These are phyloP conservation scores for Cryptococcus deneoformans DNA, from an alignment of 1,284 basidiomycete species.

Conservation along the genomic window DNA sequence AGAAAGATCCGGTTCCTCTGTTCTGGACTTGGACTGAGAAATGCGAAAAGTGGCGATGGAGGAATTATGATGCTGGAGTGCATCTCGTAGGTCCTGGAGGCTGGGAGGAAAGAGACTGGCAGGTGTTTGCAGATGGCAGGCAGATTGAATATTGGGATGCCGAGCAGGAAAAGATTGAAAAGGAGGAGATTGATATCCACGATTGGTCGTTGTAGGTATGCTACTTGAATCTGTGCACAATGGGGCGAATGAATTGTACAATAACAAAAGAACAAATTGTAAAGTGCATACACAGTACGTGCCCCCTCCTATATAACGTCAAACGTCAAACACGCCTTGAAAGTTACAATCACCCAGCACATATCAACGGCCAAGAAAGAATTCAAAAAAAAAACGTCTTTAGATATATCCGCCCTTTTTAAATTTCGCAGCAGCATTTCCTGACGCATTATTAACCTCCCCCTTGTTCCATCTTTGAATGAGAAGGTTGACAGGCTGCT, in stretches of 20 bases:
- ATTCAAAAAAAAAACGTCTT: not conserved
- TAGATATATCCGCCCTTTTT: conserved; percentile 17
- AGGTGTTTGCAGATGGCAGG: conserved; percentile 36
- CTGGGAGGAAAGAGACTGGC: conserved; percentile 42
- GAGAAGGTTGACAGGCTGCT: conserved; percentile 41
- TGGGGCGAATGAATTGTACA: not conserved
- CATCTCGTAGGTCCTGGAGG: conserved; percentile 25
- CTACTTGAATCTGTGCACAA: not conserved
- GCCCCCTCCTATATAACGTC: not conserved
- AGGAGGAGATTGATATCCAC: conserved; percentile 29
- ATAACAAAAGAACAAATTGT: not conserved
- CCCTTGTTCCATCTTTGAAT: conserved; percentile 43
- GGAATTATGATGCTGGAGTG: conserved; percentile 26
- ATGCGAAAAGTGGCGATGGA: conserved; percentile 37
- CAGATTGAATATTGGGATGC: conserved; percentile 27
- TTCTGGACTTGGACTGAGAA: conserved; percentile 34
- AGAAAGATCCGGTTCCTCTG: conserved; percentile 7
- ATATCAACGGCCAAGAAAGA: too few species aligned
- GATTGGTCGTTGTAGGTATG: conserved; percentile 23
- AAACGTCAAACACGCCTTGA: not conserved
- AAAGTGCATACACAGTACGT: not conserved
- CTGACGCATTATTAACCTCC: conserved; percentile 13
- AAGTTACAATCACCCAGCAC: not conserved
- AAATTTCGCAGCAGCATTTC: not conserved
- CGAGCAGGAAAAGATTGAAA: conserved; percentile 22